Evolutionary conservation across 192 early-diverging fungal species (phyloP), one percentile per base, ranked within the genome.

Genomic region (Dispira simplex): DNA sequence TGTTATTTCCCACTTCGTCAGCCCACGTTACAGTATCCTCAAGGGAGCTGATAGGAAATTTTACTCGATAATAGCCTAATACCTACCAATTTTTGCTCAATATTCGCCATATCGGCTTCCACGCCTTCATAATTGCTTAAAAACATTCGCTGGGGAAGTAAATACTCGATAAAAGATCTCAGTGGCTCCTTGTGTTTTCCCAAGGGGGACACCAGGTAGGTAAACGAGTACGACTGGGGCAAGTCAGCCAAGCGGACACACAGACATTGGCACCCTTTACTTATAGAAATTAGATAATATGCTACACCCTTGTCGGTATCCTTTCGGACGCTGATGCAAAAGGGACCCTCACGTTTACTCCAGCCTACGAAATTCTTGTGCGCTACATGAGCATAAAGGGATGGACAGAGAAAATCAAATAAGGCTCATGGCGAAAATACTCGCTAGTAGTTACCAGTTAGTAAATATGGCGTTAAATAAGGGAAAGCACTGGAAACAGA

Each of bases 1-100:
- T 20, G n/a, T 20, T 4, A 23, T 51, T 20, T 23, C 49, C 23
- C n/a, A 18, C 49, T 51, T 20, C 16, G 23, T 1, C 23, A 8
- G 49, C 49, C 16, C 49, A 51, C 23, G 49, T 18, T 1, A 8
- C 8, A 4, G 49, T 20, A 51, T 4, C 16, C 49, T 51, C 23
- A 18, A 8, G 49, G 4, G 16, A 8, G 16, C 23, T 18, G 49
- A 23, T 8, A 23, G 3, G 8, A 23, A 23, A 23, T 1, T 1
- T 20, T 39, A 39, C 1, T 39, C 1, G 3, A 39, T 6, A 6
- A 39, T 39, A 39, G 3, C 32, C 32, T 18, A 23, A 23, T 23
- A 51, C 49, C 23, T 51, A 51, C 49, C 49, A 51, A 23, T 51
- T 51, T 51, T 51, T 51, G n/a, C 49, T 51, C 49, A 18, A 51